Base-by-base conservation (phyloP, 495 filamentous ascomycete species). In the Bathelium albidoporum region DNA sequence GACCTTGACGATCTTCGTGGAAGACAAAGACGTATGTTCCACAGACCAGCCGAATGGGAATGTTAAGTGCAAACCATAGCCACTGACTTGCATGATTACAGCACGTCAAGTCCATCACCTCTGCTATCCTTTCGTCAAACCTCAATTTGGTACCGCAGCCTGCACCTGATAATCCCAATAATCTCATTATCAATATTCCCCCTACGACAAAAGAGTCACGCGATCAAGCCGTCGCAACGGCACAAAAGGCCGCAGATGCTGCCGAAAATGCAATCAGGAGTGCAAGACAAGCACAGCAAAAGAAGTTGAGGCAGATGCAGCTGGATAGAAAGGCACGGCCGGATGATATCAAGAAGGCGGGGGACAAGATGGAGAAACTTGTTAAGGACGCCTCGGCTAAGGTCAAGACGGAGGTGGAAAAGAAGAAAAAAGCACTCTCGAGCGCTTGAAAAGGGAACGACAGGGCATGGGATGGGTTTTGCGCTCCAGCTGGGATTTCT, bases 151-250 rank as follows among this genome's bases (percentile, higher is more conserved):
- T 86, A 39, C 89, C 90, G 14, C 87, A 89, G 72, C 77, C 82
- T 1, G 84, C 84, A 70, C 75, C 85, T 2, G 82, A 87, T 60
- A 87, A 89, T 68, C 75, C 83, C 49, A 80, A 87, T 2, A 87
- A 91, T 66, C 80, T 88, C 2, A 85, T 91, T 68, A 80, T 95
- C 55, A 81, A 85, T 63, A 81, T 94, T 58, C 90, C 91, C 44
- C 82, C 80, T 53, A 82, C 79, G 64, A 93, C 79, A 55, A 87
- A 79, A 68, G 88, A 85, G 69, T 81, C 77, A 24, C 72, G 80
- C 60, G 84, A 76, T 66, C 77, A 73, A 70, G 80, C 79, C 4
- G 68, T 87, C 49, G 77, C 78, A 18, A 70, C 76, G 1, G 87
- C 85, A 32, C 79, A 81, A 63, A 79, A 80, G 43, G 87, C 85